phyloP scores from a whole-genome alignment of 306 rosid genomes.

The Citrullus amarus region DNA sequence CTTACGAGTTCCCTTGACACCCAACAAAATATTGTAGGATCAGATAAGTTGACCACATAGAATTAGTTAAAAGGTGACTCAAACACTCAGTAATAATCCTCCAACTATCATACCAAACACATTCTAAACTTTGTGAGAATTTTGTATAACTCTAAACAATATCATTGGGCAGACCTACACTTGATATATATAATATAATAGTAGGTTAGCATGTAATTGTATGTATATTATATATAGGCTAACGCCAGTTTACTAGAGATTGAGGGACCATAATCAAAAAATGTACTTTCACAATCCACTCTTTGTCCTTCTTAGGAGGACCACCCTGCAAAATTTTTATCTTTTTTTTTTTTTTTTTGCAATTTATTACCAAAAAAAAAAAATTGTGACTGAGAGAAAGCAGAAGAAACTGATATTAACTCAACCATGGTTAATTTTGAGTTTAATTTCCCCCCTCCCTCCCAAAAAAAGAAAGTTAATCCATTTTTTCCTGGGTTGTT shows the following conservation, averaged over 20 bases:
- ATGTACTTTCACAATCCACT: not conserved
- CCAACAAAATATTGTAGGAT: too few species aligned
- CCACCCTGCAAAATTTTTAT: not conserved
- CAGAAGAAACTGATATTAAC: not conserved
- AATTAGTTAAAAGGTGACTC: too few species aligned
- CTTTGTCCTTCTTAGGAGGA: not conserved
- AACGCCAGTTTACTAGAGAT: not conserved
- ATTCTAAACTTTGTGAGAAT: not conserved
- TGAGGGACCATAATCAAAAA: conserved; percentile 1
- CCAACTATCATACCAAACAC: not conserved
- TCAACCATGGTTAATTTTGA: not conserved
- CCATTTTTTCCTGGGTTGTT: too few species aligned
- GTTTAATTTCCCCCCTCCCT: too few species aligned
- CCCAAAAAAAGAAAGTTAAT: too few species aligned
- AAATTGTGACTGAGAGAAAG: not conserved
- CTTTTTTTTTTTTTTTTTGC: not conserved
- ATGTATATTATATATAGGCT: not conserved
- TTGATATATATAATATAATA: not conserved
- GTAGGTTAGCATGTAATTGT: not conserved
- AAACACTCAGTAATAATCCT: too few species aligned
- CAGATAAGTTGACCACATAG: too few species aligned
- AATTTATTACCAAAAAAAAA: too few species aligned
- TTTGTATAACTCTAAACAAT: not conserved
- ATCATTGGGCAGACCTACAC: not conserved
- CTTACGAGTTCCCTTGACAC: too few species aligned